Conservation (phyloP, 2,329 filamentous ascomycete genomes). For the Colletotrichum truncatum region DNA sequence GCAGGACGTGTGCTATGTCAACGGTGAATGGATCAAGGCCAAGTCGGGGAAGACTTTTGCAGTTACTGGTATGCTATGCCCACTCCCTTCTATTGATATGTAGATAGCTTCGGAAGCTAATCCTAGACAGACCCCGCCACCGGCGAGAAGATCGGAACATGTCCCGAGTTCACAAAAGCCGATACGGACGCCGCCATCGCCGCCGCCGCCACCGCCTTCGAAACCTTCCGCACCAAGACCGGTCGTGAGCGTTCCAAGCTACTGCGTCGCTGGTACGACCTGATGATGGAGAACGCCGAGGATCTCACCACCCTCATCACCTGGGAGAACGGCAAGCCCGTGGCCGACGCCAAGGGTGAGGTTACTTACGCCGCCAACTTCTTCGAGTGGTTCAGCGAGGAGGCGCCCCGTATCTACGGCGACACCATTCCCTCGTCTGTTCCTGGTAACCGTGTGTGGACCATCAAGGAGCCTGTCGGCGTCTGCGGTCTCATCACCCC, state of each 20-base stretch:
- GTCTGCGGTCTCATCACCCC: constrained; percentile 86
- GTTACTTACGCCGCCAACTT: constrained; percentile 78
- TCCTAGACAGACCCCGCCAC: constrained; percentile 77
- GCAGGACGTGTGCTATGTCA: constrained; percentile 82
- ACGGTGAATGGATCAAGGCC: constrained; percentile 90
- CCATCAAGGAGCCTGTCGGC: constrained; percentile 84
- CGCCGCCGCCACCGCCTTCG: constrained; percentile 82
- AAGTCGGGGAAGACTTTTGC: constrained; percentile 92
- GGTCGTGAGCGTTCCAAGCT: constrained; percentile 79
- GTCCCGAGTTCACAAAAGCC: constrained; percentile 82
- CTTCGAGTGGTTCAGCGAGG: constrained; percentile 84
- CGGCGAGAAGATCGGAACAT: constrained; percentile 80
- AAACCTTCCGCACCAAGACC: constrained; percentile 74
- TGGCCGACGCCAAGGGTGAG: constrained; percentile 79
- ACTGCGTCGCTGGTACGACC: constrained; percentile 82
- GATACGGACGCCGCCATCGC: constrained; percentile 86
- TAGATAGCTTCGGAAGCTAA: background rate
- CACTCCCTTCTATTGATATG: background rate
- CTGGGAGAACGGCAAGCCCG: constrained; percentile 89
- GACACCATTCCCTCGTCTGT: constrained; percentile 77
- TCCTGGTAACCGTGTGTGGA: constrained; percentile 78
- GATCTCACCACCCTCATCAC: constrained; percentile 87
- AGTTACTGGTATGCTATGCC: constrained; percentile 68
- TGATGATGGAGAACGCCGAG: constrained; percentile 80
- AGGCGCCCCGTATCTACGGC: constrained; percentile 78